phyloP scores from a whole-genome alignment of 345 rosid species.

The Eucalyptus grandis region DNA sequence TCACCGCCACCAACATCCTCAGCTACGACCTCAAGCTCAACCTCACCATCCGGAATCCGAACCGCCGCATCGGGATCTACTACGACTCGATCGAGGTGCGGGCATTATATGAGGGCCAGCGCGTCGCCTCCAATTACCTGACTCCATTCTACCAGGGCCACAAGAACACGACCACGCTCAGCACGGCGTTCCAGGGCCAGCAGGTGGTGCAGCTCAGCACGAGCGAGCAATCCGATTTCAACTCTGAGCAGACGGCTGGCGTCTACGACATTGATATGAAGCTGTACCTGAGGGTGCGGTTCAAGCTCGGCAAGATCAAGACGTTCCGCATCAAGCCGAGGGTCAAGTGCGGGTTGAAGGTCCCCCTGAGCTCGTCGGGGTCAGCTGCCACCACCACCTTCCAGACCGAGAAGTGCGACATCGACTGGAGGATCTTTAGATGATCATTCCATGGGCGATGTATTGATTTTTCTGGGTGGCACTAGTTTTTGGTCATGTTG shows the following conservation, averaged over 20 bases:
- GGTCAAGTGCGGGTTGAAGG: slow-evolving; percentile 5
- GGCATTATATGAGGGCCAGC: not conserved
- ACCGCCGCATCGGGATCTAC: slow-evolving; percentile 25
- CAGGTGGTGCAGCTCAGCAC: not conserved
- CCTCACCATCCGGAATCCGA: slow-evolving; percentile 21
- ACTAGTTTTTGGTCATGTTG: not conserved
- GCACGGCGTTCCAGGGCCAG: not conserved
- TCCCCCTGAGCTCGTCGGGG: not conserved
- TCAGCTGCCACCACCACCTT: not conserved
- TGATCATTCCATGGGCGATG: not conserved
- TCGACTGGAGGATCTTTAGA: not conserved
- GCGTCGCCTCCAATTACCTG: not conserved
- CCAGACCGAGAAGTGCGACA: slow-evolving; percentile 1
- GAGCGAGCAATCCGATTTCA: not conserved
- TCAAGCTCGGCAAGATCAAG: slow-evolving; percentile 10
- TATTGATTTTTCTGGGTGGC: not conserved
- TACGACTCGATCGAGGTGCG: slow-evolving; percentile 19
- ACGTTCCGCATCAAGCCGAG: slow-evolving; percentile 4
- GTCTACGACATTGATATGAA: slow-evolving; percentile 4
- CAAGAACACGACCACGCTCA: slow-evolving; percentile 5
- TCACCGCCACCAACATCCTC: slow-evolving; percentile 2
- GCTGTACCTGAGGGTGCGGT: slow-evolving; percentile 12
- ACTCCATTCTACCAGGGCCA: slow-evolving; percentile 11
- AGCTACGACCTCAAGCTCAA: slow-evolving; percentile 12
- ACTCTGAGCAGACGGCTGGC: not conserved